Conservation (phyloP, 2,329 filamentous ascomycete genomes). For the Ophiostoma fasciatum region DNA sequence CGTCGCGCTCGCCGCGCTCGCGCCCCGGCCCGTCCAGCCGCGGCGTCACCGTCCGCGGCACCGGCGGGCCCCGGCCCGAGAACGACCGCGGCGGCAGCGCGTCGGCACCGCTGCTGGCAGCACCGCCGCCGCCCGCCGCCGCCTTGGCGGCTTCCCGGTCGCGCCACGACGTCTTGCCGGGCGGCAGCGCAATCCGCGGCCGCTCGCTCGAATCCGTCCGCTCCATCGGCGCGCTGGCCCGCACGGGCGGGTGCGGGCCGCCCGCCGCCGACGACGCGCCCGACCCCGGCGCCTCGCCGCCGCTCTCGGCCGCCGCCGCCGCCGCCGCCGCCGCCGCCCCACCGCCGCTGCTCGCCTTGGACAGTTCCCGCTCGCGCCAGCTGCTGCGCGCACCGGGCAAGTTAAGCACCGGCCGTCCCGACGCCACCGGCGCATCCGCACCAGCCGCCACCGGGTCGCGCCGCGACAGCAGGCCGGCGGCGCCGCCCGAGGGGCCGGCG, state of each 20-base stretch:
- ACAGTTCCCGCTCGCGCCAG: constrained; percentile 61
- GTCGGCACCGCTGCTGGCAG: constrained; percentile 13
- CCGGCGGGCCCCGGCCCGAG: constrained; percentile 24
- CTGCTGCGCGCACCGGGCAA: constrained; percentile 41
- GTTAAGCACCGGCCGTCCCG: constrained; percentile 44
- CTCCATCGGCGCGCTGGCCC: constrained; percentile 20
- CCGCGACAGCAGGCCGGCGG: background rate
- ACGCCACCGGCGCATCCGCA: constrained; percentile 26
- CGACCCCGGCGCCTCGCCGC: too few relatives aligned
- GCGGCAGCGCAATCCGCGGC: constrained; percentile 39
- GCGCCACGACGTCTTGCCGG: constrained; percentile 40
- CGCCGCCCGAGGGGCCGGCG: too few relatives aligned
- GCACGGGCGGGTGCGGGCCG: constrained; percentile 15
- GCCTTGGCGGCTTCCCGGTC: constrained; percentile 40
- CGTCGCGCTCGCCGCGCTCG: constrained; percentile 21
- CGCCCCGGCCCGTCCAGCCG: constrained; percentile 6
- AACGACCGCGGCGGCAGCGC: constrained; percentile 16
- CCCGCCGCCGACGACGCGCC: constrained; percentile 17
- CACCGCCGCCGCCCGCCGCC: constrained; percentile 5
- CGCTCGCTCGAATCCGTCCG: constrained; percentile 29
- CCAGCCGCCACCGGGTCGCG: constrained; percentile 9
- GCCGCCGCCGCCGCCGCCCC: background rate
- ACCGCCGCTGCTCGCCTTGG: constrained; percentile 20
- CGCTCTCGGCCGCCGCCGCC: background rate
- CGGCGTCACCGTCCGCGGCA: constrained; percentile 29